Base-by-base conservation (phyloP, 1,139 yeast species). In the Groenewaldozyma sp. region DNA sequence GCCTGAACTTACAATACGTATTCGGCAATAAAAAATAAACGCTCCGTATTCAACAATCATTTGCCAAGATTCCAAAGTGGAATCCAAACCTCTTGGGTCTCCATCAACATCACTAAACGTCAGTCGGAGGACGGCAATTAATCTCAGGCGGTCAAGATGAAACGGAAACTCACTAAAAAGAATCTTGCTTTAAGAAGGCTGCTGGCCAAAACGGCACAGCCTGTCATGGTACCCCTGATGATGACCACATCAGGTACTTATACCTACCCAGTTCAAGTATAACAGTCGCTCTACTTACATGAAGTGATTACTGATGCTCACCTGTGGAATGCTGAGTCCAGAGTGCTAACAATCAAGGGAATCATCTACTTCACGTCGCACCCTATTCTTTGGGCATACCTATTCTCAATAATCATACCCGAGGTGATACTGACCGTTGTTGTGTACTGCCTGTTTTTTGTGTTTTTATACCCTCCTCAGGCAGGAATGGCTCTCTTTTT, bases 311-410 rank as follows among this genome's bases (percentile, higher is more conserved):
- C n/a, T 7, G 6, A 28, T 28, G n/a, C 14, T 11, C 7, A 9
- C 6, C 9, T 11, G 17, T 28, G 31, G 14, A 11, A 14, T n/a
- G n/a, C 31, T n/a, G n/a, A 28, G 17, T 9, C 7, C 9, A 28
- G 7, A 7, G 7, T 6, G n/a, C 13, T n/a, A 14, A 6, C 7
- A 28, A n/a, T 28, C 52, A 43, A 59, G 71, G 78, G 80, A 20
- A 48, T 72, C 13, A 47, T 54, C 11, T 75, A 75, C 52, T 72
- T 73, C 45, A 27, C 60, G 13, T 45, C 51, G 7, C 68, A 70
- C 44, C 71, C 74, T 1, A 62, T 65, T 2, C 52, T 76, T 36
- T 76, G 81, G 81, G 70, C 73, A 1, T 63, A 71, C 39, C 65
- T 73, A 47, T 34, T 70, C 18, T 56, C 71, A 1, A 63, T 75